phyloP scores from a whole-genome alignment of 345 rosid species.

The Populus simonii region DNA sequence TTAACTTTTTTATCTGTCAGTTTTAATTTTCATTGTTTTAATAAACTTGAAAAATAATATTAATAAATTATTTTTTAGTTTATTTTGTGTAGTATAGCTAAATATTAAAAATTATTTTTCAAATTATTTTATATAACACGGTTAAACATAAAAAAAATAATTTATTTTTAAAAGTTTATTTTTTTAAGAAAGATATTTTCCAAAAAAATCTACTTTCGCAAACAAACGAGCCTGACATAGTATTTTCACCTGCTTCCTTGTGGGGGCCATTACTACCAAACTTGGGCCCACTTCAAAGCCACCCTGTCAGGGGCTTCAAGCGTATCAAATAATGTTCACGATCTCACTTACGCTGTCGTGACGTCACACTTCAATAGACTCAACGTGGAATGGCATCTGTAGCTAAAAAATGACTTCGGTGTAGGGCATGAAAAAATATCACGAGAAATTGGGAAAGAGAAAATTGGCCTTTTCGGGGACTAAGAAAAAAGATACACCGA shows the following conservation, averaged over 20 bases:
- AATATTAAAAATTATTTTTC: too few relatives aligned
- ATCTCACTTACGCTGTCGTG: not conserved
- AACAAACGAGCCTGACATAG: too few relatives aligned
- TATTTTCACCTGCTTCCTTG: not conserved
- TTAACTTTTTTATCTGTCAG: too few relatives aligned
- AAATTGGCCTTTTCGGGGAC: not conserved
- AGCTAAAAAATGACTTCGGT: not conserved
- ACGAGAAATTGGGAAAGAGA: constrained; percentile 17
- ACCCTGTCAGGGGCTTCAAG: not conserved
- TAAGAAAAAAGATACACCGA: constrained; percentile 5
- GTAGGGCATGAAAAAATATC: not conserved
- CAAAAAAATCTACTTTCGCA: too few relatives aligned
- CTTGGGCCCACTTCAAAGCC: not conserved
- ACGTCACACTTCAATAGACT: not conserved
- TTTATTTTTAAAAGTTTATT: too few relatives aligned
- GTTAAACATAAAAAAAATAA: too few relatives aligned
- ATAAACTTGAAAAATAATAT: too few relatives aligned
- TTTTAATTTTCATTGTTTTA: too few relatives aligned
- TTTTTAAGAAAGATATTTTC: too few relatives aligned
- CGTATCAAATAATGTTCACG: not conserved
- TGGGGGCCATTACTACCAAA: not conserved
- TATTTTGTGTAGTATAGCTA: rapidly evolving
- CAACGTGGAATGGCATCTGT: not conserved
- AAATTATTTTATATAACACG: too few relatives aligned
- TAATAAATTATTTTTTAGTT: too few relatives aligned